Base-by-base conservation (phyloP, 2,329 filamentous ascomycete species). In the Aureobasidium leucospermi region DNA sequence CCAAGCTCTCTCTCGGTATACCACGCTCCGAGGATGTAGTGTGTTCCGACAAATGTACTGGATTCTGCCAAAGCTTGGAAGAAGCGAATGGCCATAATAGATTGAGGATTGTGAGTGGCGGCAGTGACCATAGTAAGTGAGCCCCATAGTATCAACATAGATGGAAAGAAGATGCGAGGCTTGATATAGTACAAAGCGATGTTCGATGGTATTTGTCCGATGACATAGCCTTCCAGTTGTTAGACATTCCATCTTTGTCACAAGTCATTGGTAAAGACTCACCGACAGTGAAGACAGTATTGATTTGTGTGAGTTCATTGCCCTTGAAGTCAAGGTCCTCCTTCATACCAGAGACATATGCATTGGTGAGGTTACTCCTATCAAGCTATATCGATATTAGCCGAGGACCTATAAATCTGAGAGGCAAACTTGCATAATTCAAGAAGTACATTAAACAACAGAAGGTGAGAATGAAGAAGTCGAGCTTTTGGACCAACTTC, bases 101-200 rank as follows among this genome's bases (percentile, higher is more conserved):
- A 70, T 61, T 77, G 72, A 0, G 81, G 80, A 4, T 73, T 75
- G 7, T 80, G 76, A 0, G 73, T 77, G 2, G 78, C 75, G 1
- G 81, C 82, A 1, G 82, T 85, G 85, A 88, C 29, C 8, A 85
- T 72, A 0, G 81, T 85, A 61, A 84, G 81, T 15, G 83, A 67
- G 0, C 80, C 81, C 82, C 82, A 85, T 1, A 72, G 67, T 1
- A 83, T 63, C 60, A 83, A 79, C 62, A 82, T 71, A 8, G 74
- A 71, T 0, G 81, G 81, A 6, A 83, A 88, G 70, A 0, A 76
- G 74, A 2, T 81, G 84, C 86, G 85, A 88, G 60, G 82, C 15
- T 46, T 75, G 0, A 80, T 64, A 69, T 75, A 82, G 58, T 76
- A 74, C 69, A 83, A 78, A 0, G 79, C 67, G 11, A 70, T 55